Conservation (phyloP, 345 rosid genomes). For the Murraya paniculata region DNA sequence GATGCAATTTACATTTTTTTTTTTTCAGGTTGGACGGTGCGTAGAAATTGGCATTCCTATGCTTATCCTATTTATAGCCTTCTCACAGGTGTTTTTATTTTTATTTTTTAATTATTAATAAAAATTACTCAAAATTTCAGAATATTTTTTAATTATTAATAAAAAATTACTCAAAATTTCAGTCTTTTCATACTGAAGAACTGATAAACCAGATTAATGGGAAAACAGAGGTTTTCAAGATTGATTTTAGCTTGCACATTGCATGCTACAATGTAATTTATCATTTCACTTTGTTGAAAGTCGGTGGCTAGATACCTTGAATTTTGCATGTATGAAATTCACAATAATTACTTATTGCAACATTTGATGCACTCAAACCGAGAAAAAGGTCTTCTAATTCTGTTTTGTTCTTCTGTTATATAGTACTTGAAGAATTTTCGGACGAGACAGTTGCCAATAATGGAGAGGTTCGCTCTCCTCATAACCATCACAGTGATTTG, state of each 20-base stretch:
- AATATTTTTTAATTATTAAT: too few relatives aligned
- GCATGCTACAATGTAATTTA: not conserved
- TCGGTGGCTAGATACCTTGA: not conserved
- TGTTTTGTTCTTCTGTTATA: constrained; percentile 13
- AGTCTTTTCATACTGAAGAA: not conserved
- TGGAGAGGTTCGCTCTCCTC: constrained; percentile 86
- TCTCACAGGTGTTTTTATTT: constrained; percentile 67
- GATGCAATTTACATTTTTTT: not conserved
- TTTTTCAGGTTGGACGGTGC: constrained; percentile 73
- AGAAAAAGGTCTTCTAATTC: too few relatives aligned
- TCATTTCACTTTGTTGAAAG: not conserved
- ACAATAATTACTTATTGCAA: not conserved
- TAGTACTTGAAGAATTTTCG: constrained; percentile 87
- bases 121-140: not conserved
- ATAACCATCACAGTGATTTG: constrained; percentile 76
- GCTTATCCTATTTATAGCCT: constrained; percentile 72
- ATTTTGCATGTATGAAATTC: not conserved
- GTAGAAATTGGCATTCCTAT: constrained; percentile 91
- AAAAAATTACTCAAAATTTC: not conserved
- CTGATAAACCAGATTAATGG: not conserved
- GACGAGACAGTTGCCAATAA: constrained; percentile 58
- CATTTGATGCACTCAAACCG: too few relatives aligned
- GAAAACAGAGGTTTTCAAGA: not conserved
- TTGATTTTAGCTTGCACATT: not conserved
- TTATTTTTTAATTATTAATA: not conserved